Conservation (phyloP, 139 green algal species). For the Chlamydomonas schloesseri region DNA sequence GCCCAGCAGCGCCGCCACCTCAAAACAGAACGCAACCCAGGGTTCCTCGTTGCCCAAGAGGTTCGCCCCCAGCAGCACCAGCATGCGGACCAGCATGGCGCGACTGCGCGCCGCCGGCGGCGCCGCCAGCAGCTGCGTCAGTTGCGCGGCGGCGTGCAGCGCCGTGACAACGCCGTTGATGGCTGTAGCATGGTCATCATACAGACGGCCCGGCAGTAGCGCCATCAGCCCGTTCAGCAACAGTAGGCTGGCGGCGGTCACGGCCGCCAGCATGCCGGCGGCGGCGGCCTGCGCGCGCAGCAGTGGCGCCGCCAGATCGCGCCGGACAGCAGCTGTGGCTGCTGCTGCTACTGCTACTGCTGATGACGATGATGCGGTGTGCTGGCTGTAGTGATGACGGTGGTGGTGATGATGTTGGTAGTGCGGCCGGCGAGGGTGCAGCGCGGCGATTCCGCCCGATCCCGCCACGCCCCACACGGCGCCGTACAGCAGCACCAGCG, state of each 20-base stretch:
- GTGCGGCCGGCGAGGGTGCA: not conserved
- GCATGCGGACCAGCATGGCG: not conserved
- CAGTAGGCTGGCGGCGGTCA: not conserved
- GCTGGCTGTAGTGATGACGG: too few relatives aligned
- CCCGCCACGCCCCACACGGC: not conserved
- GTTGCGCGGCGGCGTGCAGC: not conserved
- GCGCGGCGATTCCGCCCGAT: not conserved
- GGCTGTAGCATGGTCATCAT: not conserved
- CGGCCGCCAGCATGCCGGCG: not conserved
- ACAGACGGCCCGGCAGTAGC: not conserved
- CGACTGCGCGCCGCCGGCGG: not conserved
- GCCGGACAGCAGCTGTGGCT: too few relatives aligned
- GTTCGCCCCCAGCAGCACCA: not conserved
- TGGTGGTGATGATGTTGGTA: too few relatives aligned
- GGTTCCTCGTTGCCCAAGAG: conserved; percentile 19
- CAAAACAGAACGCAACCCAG: not conserved
- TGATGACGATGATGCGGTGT: too few relatives aligned
- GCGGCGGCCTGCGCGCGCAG: not conserved
- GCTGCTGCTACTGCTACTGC: too few relatives aligned
- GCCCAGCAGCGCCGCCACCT: conserved; percentile 25
- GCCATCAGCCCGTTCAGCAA: conserved; percentile 32
- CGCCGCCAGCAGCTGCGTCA: conserved; percentile 1
- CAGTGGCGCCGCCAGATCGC: not conserved
- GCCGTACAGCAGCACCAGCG: not conserved
- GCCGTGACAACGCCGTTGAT: not conserved